Base-by-base conservation (phyloP, 768 basidiomycete species). In the Pluteus cervinus region DNA sequence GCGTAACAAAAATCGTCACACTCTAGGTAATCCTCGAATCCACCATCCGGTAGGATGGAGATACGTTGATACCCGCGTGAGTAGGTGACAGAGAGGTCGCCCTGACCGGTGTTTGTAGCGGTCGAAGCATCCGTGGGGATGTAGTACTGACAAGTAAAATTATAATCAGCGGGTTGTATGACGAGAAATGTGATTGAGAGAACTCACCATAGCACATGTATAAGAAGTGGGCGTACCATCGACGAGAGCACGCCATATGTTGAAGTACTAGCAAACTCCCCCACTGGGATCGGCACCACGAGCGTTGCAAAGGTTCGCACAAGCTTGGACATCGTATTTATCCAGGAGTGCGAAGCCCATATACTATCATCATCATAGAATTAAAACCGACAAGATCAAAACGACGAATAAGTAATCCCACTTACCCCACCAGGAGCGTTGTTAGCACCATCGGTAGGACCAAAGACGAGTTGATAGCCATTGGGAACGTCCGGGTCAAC, bases 241-340 rank as follows among this genome's bases (percentile, higher is more conserved):
- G 1, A 71, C 66, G 21, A 72, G 53, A 10, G 69, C 70, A 25
- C 69, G 64, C 70, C 70, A 74, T 53, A 74, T 72, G 46, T 74
- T 74, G 54, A 74, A 71, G 57, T 62, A 74, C 37, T 65, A 58
- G 53, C 71, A 74, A 7, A 61, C 63, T 33, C 71, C 71, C 17
- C 69, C 69, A 21, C 45, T 46, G 6, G 55, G 48, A 41, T 73
- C 69, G 4, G 64, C 56, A 6, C 59, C 62, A 24, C 69, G 65
- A 9, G 55, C 55, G 39, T 67, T 72, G 47, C 71, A 74, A 18
- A 65, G 57, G 10, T 51, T 49, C 10, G 71, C 67, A 33, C 71
- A 74, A 4, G 67, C 68, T 5, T 57, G 46, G 33, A 69, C 68
- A 40, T 74, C 71, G 46, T 74, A 74, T 33, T 61, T 55, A 43